Conservation (phyloP, 1,139 yeast species). For the Sporopachydermia cereana region DNA sequence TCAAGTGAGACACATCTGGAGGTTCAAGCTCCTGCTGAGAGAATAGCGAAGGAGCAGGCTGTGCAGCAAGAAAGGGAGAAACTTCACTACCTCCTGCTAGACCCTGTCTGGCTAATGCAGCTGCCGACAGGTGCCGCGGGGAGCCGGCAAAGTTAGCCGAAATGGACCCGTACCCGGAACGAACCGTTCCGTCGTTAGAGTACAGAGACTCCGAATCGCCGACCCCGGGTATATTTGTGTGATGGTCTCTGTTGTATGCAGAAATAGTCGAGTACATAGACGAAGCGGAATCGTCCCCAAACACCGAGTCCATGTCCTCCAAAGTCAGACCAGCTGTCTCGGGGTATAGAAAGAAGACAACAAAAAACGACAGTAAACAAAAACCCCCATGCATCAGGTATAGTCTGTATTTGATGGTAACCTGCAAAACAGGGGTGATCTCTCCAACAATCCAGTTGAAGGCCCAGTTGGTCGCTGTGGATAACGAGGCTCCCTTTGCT, state of each 20-base stretch:
- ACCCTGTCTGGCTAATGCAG: constrained; percentile 24
- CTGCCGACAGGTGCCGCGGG: constrained; percentile 16
- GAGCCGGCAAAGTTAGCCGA: neutral
- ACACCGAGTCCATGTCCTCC: constrained; percentile 80
- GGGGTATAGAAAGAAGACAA: constrained; percentile 63
- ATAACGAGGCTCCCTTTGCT: constrained; percentile 83
- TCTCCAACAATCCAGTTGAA: constrained; percentile 89
- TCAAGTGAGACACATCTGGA: constrained; percentile 6
- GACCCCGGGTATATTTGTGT: neutral
- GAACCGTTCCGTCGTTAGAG: neutral
- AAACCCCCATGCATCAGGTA: constrained; percentile 73
- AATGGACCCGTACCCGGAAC: neutral
- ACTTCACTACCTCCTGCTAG: constrained; percentile 6
- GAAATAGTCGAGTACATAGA: constrained; percentile 15
- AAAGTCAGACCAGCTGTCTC: constrained; percentile 84
- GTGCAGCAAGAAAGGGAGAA: constrained; percentile 7
- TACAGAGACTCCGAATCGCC: neutral
- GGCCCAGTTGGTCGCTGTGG: constrained; percentile 93
- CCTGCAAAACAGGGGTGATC: constrained; percentile 78
- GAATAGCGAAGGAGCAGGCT: constrained; percentile 14
- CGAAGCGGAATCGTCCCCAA: constrained; percentile 45
- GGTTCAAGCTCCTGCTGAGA: constrained; percentile 26
- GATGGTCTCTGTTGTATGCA: neutral
- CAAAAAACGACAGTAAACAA: constrained; percentile 58
- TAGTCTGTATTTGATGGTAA: constrained; percentile 63